A percentile compares a stretch with the other conserved stretches of the same genome.
Conservation (phyloP, 805 yeast species). For the Yarrowia deformans region DNA sequence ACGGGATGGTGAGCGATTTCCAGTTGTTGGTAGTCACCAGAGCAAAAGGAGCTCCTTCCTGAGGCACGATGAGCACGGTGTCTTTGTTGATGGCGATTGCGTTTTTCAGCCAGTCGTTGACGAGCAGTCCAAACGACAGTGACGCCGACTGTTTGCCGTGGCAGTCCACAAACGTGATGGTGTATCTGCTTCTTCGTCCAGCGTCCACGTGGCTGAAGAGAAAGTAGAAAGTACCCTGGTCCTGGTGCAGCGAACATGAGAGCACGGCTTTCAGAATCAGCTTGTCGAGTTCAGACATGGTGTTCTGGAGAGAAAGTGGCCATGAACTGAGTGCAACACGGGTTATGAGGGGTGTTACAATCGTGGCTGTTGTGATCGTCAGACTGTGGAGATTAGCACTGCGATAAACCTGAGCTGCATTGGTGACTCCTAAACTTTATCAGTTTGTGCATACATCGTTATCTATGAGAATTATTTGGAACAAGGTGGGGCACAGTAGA, state of each 20-base stretch:
- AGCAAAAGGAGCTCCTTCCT: not conserved
- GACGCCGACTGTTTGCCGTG: not conserved
- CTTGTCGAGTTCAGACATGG: not conserved
- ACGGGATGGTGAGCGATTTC: not conserved
- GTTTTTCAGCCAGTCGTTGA: not conserved
- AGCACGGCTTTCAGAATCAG: not conserved
- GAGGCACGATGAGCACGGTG: not conserved
- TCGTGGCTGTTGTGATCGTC: no score
- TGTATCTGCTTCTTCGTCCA: not conserved
- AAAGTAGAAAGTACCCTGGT: conserved; percentile 6
- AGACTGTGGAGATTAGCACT: not conserved
- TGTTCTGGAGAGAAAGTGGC: no score
- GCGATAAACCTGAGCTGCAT: not conserved
- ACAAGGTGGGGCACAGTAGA: no score
- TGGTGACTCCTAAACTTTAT: not conserved
- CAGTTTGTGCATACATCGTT: not conserved
- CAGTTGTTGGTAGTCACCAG: not conserved
- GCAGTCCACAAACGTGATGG: not conserved
- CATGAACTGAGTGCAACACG: no score
- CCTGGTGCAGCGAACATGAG: not conserved
- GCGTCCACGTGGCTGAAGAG: not conserved
- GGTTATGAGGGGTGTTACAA: no score
- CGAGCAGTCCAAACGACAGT: not conserved
- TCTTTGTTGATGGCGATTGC: not conserved
- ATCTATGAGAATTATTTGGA: no score